Base-by-base conservation (phyloP, 1,139 yeast species). In the Candida neerlandica region DNA sequence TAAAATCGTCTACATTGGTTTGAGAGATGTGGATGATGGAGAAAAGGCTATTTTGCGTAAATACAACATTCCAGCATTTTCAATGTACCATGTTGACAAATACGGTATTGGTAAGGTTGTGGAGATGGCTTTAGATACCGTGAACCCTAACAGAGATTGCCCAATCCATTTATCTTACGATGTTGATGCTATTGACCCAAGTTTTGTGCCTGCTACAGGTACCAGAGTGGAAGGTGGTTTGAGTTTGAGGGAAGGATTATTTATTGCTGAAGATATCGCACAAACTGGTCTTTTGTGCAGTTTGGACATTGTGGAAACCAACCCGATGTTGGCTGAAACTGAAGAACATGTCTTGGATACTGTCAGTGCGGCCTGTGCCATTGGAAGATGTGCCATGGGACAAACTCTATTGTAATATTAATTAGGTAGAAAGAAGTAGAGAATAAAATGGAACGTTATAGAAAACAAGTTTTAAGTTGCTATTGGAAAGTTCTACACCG, bases 221-320 rank as follows among this genome's bases (percentile, higher is more conserved):
- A 94, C 99, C 1, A 92, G 98, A 50, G 99, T 94, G 16, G 86
- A 96, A 66, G 98, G 98, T 55, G 99, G 99, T 3, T 78, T 94
- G 56, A 86, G 97, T 6, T 80, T 94, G 69, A 82, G 99, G 73
- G 99, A 94, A 71, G 98, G 97, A 44, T 80, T 95, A 64, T 94
- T 87, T 66, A 72, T 94, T 49, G 95, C 94, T 53, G 99, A 94
- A 71, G 95, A 95, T 56, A 75, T 92, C 41, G 97, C 97, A 10
- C 90, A 84, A 62, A 82, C 96, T 37, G 97, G 97, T 29, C 82
- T 86, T 59, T 81, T 94, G 57, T 85, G 86, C 14, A 92, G 96
- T 19, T 74, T 94, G 70, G 99, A 94, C 66, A 82, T 94, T 46
- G 98, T 94, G 33, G 99, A 94, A 70, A 88, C 92, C 57, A 94